A percentile compares a stretch with the other conserved stretches of the same genome.
phyloP scores from a whole-genome alignment of 306 rosid genomes.

The Fragaria ananassa region DNA sequence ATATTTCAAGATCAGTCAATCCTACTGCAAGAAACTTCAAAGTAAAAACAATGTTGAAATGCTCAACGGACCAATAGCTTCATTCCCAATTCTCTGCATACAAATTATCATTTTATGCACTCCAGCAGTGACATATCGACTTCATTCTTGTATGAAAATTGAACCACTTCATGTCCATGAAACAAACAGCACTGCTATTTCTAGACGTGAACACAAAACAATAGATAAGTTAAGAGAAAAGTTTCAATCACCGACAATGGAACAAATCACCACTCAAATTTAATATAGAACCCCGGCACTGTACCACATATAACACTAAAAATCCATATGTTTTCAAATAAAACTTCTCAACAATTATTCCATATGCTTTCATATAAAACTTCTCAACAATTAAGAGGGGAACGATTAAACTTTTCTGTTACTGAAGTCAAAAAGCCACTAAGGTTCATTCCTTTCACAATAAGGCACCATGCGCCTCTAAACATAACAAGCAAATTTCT shows the following conservation, averaged over 20 bases:
- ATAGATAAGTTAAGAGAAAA: neutral
- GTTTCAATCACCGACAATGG: neutral
- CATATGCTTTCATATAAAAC: neutral
- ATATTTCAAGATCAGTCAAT: neutral
- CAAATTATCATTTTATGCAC: conserved; percentile 14
- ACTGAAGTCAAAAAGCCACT: neutral
- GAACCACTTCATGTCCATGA: conserved; percentile 1
- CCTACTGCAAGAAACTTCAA: conserved; percentile 16
- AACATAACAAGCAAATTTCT: neutral
- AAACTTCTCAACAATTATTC: too few relatives aligned
- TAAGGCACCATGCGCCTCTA: neutral
- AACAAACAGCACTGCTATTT: conserved; percentile 11
- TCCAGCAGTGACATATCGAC: conserved; percentile 10
- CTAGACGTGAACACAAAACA: conserved; percentile 14
- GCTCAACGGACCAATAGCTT: conserved; percentile 40
- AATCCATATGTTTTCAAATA: neutral
- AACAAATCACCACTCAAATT: neutral
- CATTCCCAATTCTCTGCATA: conserved; percentile 27
- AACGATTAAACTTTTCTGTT: too few relatives aligned
- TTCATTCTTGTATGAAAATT: conserved; percentile 10
- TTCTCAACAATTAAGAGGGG: neutral
- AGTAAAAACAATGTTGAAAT: conserved; percentile 11
- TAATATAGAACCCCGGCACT: neutral
- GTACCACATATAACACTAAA: neutral
- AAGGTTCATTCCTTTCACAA: neutral